Evolutionary conservation across 768 basidiomycete genomes (phyloP), one percentile per base, ranked within the genome.

Genomic region (Suillus spraguei): DNA sequence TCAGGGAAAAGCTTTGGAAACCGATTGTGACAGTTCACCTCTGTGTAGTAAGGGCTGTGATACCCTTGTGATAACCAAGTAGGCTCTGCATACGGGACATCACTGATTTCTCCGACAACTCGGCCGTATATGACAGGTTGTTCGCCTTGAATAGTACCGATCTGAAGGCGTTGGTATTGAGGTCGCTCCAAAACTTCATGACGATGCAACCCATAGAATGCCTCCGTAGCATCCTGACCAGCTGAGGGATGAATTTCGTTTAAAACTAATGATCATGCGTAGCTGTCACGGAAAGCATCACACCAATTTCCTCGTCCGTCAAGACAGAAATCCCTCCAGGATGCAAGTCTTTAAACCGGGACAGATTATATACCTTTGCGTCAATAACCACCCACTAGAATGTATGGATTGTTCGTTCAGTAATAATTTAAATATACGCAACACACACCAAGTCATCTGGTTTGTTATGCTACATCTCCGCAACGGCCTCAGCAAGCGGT

Each of bases 181-280:
- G 92, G 88, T 66, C 83, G 87, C 63, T 83, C 78, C 50, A 98
- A 83, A 17, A 97, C 87, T 69, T 97, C 95, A 47, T 89, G 85
- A 28, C 93, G 85, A 72, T 99, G 96, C 46, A 98, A 87, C 60
- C 91, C 86, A 69, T 89, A 97, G 80, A 98, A 97, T 5, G 85
- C 84, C 41, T 94, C 90, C 0, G 95, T 97, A 1, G 89, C 90
- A 69, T 97, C 95, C 73, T 92, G 83, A 10, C 94, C 95, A 59
- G 92, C 93, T 89, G 64, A 59, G 58, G 24, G 62, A 38, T 9
- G 33, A 41, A 62, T 33, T 61, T 32, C 46, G 35, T 42, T 50
- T 32, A 33, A 35, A 24, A 33, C 17, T 7, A 28, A 28, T 28
- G 28, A 20, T 16, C 13, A 49, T 22, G 44, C 50, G 17, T 9